phyloP scores from a whole-genome alignment of 352 stramenopile species.

The Paralagenidium karlingii region DNA sequence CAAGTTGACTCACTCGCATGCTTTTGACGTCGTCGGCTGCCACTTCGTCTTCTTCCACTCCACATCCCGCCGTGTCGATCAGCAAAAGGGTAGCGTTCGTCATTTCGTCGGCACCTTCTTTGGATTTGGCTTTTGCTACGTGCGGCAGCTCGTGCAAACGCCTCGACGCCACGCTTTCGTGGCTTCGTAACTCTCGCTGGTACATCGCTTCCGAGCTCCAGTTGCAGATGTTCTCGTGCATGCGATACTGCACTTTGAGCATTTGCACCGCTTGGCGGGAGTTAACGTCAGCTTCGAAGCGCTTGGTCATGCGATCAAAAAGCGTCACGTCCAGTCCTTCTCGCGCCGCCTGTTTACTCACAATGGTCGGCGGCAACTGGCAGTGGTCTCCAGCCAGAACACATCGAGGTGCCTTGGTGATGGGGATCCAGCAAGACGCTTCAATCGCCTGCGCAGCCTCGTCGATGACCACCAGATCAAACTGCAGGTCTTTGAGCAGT shows the following conservation, averaged over 20 bases:
- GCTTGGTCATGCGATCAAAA: slow-evolving; percentile 90
- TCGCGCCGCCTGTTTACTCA: slow-evolving; percentile 66
- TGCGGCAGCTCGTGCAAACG: slow-evolving; percentile 74
- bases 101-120: slow-evolving; percentile 42
- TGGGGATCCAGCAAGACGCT: slow-evolving; percentile 93
- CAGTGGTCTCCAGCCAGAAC: slow-evolving; percentile 91
- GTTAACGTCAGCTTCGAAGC: slow-evolving; percentile 11
- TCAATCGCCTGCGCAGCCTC: slow-evolving; percentile 96
- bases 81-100: slow-evolving; percentile 76
- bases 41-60: slow-evolving; percentile 75
- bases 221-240: slow-evolving; percentile 91
- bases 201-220: slow-evolving; percentile 96
- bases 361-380: slow-evolving; percentile 96
- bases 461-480: slow-evolving; percentile 96
- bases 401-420: slow-evolving; percentile 84
- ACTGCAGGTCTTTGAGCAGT: slow-evolving; percentile 82
- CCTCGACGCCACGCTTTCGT: slow-evolving; percentile 62
- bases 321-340: slow-evolving; percentile 86
- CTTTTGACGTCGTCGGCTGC: slow-evolving; percentile 17
- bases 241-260: slow-evolving; percentile 95
- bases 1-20: neutral
- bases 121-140: slow-evolving; percentile 35
- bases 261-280: slow-evolving; percentile 62
- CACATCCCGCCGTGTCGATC: slow-evolving; percentile 91
- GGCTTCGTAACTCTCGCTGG: slow-evolving; percentile 52